These are phyloP conservation scores for Nigrograna mackinnonii DNA, from an alignment of 2,329 filamentous ascomycete genomes.

Conservation along the genomic window DNA sequence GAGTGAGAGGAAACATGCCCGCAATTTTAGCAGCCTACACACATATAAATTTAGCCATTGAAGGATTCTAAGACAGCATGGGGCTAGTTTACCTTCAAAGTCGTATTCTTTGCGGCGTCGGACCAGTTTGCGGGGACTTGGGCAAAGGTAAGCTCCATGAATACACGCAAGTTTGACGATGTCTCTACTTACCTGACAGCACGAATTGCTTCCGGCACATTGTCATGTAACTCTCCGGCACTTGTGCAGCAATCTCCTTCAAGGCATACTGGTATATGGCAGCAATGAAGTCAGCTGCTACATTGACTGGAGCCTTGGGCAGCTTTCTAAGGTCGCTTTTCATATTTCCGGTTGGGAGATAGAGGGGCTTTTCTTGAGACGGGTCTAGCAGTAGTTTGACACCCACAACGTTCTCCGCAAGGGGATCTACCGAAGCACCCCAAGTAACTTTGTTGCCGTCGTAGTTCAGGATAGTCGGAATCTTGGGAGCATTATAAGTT, in stretches of 20 bases:
- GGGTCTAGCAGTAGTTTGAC: slow-evolving; percentile 6
- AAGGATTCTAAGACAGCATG: too few relatives aligned
- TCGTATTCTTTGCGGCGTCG: slow-evolving; percentile 1
- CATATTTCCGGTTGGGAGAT: neutral
- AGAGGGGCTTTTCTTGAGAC: slow-evolving; percentile 2
- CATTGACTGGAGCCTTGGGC: neutral
- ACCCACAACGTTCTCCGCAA: slow-evolving; percentile 5
- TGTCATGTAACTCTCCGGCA: slow-evolving; percentile 1
- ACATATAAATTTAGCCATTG: too few relatives aligned
- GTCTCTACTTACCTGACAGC: too few relatives aligned
- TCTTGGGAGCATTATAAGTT: slow-evolving; percentile 3
- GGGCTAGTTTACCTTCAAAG: neutral
- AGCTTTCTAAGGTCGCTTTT: slow-evolving; percentile 1
- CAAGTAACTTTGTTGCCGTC: slow-evolving; percentile 2
- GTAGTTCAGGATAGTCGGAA: slow-evolving; percentile 2
- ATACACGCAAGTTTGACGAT: too few relatives aligned
- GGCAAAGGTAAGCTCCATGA: too few relatives aligned
- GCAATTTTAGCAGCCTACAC: neutral
- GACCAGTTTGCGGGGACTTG: slow-evolving; percentile 5
- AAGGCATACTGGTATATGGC: slow-evolving; percentile 5
- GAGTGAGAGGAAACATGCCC: neutral
- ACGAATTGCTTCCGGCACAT: neutral
- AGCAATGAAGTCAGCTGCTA: slow-evolving; percentile 3
- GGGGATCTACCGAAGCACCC: slow-evolving; percentile 5
- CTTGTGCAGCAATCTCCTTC: neutral